Evolutionary conservation across 2,329 filamentous ascomycete species (phyloP).

Genomic region (Fusarium sororula): DNA sequence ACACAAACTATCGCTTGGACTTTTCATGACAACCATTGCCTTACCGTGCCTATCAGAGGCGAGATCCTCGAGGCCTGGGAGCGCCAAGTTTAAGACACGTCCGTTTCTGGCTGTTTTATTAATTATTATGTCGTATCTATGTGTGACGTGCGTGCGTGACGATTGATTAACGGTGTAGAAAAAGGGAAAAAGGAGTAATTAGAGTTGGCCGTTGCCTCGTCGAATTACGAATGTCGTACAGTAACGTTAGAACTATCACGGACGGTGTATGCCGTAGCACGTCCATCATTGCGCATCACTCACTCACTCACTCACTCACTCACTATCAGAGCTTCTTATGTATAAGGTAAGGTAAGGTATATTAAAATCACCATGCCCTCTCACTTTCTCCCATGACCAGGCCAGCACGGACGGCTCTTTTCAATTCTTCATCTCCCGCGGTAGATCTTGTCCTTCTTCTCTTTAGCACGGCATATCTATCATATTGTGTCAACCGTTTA

Average conservation of each 20-base stretch:
- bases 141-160: background rate
- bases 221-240: background rate
- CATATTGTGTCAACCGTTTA: background rate
- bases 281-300: background rate
- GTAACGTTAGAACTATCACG: background rate
- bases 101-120: conserved; percentile 7
- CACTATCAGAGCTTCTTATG: background rate
- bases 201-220: conserved; percentile 10
- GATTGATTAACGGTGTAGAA: background rate
- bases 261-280: conserved; percentile 5
- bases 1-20: background rate
- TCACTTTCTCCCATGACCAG: background rate
- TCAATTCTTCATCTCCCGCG: background rate
- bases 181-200: conserved; percentile 8
- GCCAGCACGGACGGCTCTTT: background rate
- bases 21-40: background rate
- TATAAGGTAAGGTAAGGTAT: background rate
- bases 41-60: background rate
- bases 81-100: conserved; percentile 3
- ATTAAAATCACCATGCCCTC: background rate
- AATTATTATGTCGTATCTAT: background rate
- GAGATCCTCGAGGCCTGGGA: background rate
- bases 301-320: background rate
- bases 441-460: background rate
- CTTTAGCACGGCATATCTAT: background rate